Evolutionary conservation across 192 early-diverging fungal species (phyloP).

Genomic region (Glomus cerebriforme): DNA sequence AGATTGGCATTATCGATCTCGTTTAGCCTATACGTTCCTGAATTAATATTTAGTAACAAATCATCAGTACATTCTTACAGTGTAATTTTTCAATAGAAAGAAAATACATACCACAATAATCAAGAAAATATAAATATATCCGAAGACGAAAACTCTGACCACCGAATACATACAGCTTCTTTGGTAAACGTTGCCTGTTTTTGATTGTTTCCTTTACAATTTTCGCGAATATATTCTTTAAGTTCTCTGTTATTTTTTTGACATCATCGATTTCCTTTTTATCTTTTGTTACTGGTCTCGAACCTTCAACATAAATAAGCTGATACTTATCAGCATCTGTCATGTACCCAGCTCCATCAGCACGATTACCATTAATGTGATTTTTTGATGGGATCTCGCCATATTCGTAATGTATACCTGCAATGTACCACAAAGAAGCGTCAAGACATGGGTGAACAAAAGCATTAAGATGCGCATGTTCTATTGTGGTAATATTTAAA

Average conservation of each 20-base stretch:
- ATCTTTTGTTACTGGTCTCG: constrained; percentile 33
- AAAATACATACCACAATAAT: constrained; percentile 35
- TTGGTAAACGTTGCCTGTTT: constrained; percentile 28
- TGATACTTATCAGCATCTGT: constrained; percentile 32
- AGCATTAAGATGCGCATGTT: constrained; percentile 32
- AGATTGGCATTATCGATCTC: constrained; percentile 34
- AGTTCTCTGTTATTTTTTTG: constrained; percentile 32
- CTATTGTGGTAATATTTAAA: constrained; percentile 18
- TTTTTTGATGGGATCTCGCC: constrained; percentile 28
- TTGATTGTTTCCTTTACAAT: constrained; percentile 37
- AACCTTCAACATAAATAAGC: constrained; percentile 35
- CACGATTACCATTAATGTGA: constrained; percentile 24
- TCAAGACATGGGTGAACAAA: constrained; percentile 34
- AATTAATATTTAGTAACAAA: constrained; percentile 35
- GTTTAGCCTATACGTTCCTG: constrained; percentile 32
- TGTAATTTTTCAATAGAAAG: constrained; percentile 30
- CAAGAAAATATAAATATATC: constrained; percentile 37
- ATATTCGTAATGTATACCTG: constrained; percentile 32
- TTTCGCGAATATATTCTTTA: constrained; percentile 34
- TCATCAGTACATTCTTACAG: constrained; percentile 31
- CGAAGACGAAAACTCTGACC: constrained; percentile 32
- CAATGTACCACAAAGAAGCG: constrained; percentile 34
- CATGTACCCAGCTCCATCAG: constrained; percentile 30
- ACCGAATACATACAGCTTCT: constrained; percentile 30
- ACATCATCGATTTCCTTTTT: constrained; percentile 23